Evolutionary conservation across 208 protist genomes (phyloP), one percentile per base, ranked within the genome.

Genomic region (Acanthamoeba rhysodes): DNA sequence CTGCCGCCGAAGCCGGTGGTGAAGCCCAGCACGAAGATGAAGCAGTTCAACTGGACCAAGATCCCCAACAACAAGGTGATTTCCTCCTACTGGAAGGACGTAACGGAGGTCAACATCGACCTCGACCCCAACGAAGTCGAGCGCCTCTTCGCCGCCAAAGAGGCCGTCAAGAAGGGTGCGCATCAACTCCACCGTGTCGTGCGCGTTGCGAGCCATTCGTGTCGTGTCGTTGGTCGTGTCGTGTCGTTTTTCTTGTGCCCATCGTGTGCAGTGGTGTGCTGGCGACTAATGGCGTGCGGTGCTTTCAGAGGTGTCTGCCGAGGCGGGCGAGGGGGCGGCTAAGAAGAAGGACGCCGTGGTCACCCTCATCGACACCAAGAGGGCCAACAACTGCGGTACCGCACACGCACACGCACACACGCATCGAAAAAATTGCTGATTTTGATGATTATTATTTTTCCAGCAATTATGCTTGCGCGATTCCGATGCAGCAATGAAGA

Each of bases 21-120:
- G 24, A 88, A 88, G 80, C 80, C 80, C n/a, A 66, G 27, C 50
- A 55, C 41, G 34, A 88, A 88, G 80, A 88, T 88, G 80, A 88
- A 88, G 45, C 80, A 88, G 45, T 64, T 88, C 80, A 64, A 55
- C 50, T 88, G 80, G 80, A 64, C 80, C 16, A 88, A 88, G 80
- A 88, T 88, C 16, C 80, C 80, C 50, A 64, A 88, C 24, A 64
- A 64, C 80, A 88, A 88, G 29, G 80, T 88, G 8, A 18, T 88
- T 9, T 64, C 41, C 20, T 88, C 80, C 14, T 88, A 66, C 45
- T 88, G 80, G 80, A 88, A 88, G 45, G 80, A 88, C 27, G 80
- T 88, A 1, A n/a, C 41, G n/a, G 80, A 88, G 16, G 10, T 32
- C 16, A 10, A 50, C 34, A 80, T 80, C 32, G 16, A 80, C 2